phyloP scores from a whole-genome alignment of 2,329 filamentous ascomycete species.

The Colletotrichum plurivorum region DNA sequence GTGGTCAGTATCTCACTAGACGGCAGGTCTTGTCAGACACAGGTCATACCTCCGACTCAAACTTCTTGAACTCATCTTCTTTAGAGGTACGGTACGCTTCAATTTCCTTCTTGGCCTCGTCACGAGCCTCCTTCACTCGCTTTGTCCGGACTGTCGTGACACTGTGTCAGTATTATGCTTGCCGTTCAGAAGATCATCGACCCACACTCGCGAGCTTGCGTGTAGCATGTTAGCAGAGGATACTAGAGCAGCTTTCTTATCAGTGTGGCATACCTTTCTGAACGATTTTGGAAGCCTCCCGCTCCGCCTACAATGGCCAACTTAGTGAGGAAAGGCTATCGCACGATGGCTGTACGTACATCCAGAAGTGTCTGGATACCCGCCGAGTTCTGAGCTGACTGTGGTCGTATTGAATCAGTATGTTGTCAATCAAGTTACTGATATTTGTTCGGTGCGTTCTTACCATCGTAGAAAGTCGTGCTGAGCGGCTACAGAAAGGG shows the following conservation, averaged over 20 bases:
- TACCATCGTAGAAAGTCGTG: constrained; percentile 29
- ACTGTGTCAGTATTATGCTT: constrained; percentile 31
- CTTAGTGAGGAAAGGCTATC: constrained; percentile 7
- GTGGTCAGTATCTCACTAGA: constrained; percentile 1
- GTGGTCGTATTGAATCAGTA: constrained; percentile 39
- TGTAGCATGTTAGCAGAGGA: constrained; percentile 1
- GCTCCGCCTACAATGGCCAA: constrained; percentile 79
- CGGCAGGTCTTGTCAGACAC: background rate
- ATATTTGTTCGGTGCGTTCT: constrained; percentile 14
- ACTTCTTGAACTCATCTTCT: constrained; percentile 95
- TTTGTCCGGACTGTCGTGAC: constrained; percentile 78
- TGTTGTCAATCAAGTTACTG: constrained; percentile 3
- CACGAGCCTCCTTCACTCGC: constrained; percentile 94
- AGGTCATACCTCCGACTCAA: constrained; percentile 77
- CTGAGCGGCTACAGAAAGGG: background rate
- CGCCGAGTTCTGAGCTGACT: constrained; percentile 98
- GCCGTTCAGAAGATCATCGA: constrained; percentile 40
- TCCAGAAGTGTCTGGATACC: constrained; percentile 99
- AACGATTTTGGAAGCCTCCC: constrained; percentile 98
- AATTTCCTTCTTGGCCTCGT: constrained; percentile 98
- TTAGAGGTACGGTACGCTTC: constrained; percentile 91
- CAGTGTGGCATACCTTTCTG: constrained; percentile 81
- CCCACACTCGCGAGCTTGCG: constrained; percentile 89
- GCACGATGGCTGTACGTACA: constrained; percentile 70
- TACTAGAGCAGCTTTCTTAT: too few relatives aligned